Evolutionary conservation across 2,329 filamentous ascomycete species (phyloP).

Genomic region (Fusarium sp.): DNA sequence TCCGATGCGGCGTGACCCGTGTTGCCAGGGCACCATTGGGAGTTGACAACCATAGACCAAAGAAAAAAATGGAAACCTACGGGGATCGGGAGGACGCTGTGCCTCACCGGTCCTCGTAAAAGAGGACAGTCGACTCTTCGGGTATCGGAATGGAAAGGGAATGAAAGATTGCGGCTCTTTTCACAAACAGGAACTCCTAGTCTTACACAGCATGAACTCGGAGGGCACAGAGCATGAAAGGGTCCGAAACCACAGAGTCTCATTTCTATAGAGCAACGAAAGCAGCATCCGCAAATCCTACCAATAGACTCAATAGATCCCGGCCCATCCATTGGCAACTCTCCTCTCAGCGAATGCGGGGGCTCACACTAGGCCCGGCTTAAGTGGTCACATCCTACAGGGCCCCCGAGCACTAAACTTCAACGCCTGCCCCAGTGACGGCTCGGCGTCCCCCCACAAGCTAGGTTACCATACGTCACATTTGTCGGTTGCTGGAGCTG

Average conservation of each 20-base stretch:
- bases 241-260: conserved; percentile 30
- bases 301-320: background rate
- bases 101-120: background rate
- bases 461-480: conserved; percentile 32
- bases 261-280: conserved; percentile 26
- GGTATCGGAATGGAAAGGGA: background rate
- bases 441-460: conserved; percentile 18
- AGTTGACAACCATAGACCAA: conserved; percentile 6
- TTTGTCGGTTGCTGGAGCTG: conserved; percentile 5
- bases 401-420: conserved; percentile 9
- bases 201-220: conserved; percentile 3
- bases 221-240: conserved; percentile 16
- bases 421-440: conserved; percentile 18
- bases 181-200: conserved; percentile 4
- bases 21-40: conserved; percentile 26
- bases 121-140: conserved; percentile 5
- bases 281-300: conserved; percentile 9
- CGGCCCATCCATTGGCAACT: conserved; percentile 11
- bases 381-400: conserved; percentile 32
- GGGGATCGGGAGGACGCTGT: background rate
- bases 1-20: conserved; percentile 15
- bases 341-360: conserved; percentile 27
- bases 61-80: conserved; percentile 23
- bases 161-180: conserved; percentile 27
- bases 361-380: conserved; percentile 24